A percentile compares a stretch with the other conserved stretches of the same genome.
phyloP scores from a whole-genome alignment of 352 stramenopile genomes.

The Pythium aquatile region DNA sequence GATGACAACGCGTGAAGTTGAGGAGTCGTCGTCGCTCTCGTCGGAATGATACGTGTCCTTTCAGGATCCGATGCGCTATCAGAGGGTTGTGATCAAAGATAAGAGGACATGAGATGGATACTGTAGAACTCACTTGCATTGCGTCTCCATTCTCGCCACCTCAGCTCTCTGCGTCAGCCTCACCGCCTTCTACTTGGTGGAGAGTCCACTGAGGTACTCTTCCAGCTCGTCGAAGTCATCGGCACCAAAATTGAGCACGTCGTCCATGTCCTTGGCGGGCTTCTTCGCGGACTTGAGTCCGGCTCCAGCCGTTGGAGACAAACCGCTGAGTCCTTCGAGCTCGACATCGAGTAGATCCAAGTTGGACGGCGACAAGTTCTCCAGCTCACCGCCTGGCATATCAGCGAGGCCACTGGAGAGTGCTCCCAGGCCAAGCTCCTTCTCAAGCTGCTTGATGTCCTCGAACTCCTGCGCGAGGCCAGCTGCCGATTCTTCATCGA shows the following conservation, averaged over 20 bases:
- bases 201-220: slow-evolving; percentile 82
- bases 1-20: neutral
- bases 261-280: slow-evolving; percentile 37
- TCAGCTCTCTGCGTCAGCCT: neutral
- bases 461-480: slow-evolving; percentile 71
- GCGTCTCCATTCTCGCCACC: neutral
- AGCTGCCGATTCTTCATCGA: slow-evolving; percentile 37
- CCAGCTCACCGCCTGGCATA: slow-evolving; percentile 43
- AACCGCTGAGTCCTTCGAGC: slow-evolving; percentile 55
- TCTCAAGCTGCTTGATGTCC: slow-evolving; percentile 81
- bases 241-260: slow-evolving; percentile 83
- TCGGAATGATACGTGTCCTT: slow-evolving; percentile 2
- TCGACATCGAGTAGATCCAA: slow-evolving; percentile 74
- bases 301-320: slow-evolving; percentile 48
- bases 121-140: neutral
- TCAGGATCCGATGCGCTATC: slow-evolving; percentile 3
- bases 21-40: neutral
- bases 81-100: neutral
- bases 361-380: slow-evolving; percentile 46
- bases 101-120: neutral
- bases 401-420: slow-evolving; percentile 50
- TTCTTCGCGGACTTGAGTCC: slow-evolving; percentile 27
- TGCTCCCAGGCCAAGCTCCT: slow-evolving; percentile 71
- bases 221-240: slow-evolving; percentile 89
- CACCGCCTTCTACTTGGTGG: slow-evolving; percentile 32